These are phyloP conservation scores for Xerocomellus dryophilus DNA, from an alignment of 768 basidiomycete species.

Conservation along the genomic window DNA sequence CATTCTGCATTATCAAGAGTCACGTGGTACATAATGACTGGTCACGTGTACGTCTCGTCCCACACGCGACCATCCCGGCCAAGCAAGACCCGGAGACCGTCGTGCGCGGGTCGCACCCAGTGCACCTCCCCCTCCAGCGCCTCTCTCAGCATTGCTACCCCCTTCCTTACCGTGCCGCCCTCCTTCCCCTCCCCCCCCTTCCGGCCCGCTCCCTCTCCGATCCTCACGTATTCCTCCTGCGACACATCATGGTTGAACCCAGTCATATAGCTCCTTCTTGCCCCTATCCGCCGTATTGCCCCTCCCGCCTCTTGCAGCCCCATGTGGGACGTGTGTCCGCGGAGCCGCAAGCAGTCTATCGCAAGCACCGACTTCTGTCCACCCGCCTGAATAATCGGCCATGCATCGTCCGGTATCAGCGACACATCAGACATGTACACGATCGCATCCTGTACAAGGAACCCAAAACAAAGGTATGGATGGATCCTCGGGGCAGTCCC, in stretches of 20 bases:
- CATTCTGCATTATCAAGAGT: background rate
- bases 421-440: slow-evolving; percentile 85
- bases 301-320: slow-evolving; percentile 63
- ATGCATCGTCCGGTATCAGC: slow-evolving; percentile 70
- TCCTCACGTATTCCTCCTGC: slow-evolving; percentile 73
- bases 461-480: slow-evolving; percentile 69
- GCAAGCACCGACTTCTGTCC: slow-evolving; percentile 52
- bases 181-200: slow-evolving; percentile 24
- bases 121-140: slow-evolving; percentile 42
- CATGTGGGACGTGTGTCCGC: slow-evolving; percentile 73
- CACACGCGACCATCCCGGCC: slow-evolving; percentile 37
- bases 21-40: slow-evolving; percentile 6
- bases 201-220: slow-evolving; percentile 53
- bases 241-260: slow-evolving; percentile 77
- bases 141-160: slow-evolving; percentile 46
- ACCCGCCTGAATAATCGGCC: slow-evolving; percentile 44
- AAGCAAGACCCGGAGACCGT: slow-evolving; percentile 63
- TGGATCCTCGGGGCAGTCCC: slow-evolving; percentile 28
- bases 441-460: slow-evolving; percentile 62
- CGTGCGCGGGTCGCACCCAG: slow-evolving; percentile 74
- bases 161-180: slow-evolving; percentile 38
- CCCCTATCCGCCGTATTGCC: slow-evolving; percentile 54
- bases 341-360: slow-evolving; percentile 71
- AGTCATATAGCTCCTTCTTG: slow-evolving; percentile 63
- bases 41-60: slow-evolving; percentile 50